Conservation (phyloP, 2,329 filamentous ascomycete genomes). For the Sarocladium kiliense region DNA sequence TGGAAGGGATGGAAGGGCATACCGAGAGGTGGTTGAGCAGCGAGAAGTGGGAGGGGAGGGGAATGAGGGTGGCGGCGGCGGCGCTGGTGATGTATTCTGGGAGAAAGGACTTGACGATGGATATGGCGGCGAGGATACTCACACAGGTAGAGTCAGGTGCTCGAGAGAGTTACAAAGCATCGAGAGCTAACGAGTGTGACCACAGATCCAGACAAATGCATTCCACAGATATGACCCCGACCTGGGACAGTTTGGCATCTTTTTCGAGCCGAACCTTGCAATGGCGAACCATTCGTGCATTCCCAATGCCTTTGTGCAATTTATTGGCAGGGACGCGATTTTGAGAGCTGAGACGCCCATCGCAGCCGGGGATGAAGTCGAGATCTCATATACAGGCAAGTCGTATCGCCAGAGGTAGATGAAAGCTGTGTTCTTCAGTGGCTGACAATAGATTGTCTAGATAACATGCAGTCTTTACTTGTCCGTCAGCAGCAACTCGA, state of each 20-base stretch:
- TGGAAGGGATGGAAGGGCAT: constrained; percentile 42
- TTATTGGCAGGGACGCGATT: constrained; percentile 44
- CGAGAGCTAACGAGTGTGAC: neutral
- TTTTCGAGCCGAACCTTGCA: constrained; percentile 49
- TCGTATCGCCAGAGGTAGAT: neutral
- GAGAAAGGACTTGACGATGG: constrained; percentile 24
- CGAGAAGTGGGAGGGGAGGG: constrained; percentile 38
- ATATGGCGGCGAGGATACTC: constrained; percentile 39
- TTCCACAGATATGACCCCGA: constrained; percentile 53
- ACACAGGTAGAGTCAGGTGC: constrained; percentile 41
- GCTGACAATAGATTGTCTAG: constrained; percentile 25
- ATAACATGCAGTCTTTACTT: constrained; percentile 39
- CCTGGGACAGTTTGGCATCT: constrained; percentile 47
- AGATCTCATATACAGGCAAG: constrained; percentile 57
- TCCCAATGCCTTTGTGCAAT: constrained; percentile 55
- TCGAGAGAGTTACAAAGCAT: neutral
- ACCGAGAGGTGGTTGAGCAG: constrained; percentile 28
- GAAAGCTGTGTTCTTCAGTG: no score
- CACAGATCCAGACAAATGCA: constrained; percentile 55
- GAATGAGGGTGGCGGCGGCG: constrained; percentile 36
- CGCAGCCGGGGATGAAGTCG: constrained; percentile 48
- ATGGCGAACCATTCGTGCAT: constrained; percentile 60
- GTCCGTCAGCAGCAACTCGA: constrained; percentile 37
- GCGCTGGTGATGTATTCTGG: constrained; percentile 15
- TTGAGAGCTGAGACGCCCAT: constrained; percentile 47